Conservation (phyloP, 495 filamentous ascomycete species). For the Neurospora cerealis region DNA sequence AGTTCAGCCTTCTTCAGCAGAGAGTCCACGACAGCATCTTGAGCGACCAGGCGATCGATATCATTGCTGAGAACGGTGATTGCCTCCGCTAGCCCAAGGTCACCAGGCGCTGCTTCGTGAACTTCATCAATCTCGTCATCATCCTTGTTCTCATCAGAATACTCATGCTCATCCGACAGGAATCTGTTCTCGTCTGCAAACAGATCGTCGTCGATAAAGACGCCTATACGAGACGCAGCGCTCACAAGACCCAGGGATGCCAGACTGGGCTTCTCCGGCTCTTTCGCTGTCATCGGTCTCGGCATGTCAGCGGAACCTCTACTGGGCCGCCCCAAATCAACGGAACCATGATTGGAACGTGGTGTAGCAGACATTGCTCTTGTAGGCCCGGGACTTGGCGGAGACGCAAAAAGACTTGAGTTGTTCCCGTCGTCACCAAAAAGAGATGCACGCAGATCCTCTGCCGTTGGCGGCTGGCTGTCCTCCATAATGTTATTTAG, state of each 20-base stretch:
- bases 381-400: conserved; percentile 33
- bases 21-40: conserved; percentile 87
- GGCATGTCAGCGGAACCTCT: conserved; percentile 49
- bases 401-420: conserved; percentile 36
- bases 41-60: conserved; percentile 78
- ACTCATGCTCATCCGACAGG: conserved; percentile 75
- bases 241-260: conserved; percentile 85
- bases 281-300: conserved; percentile 26
- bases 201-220: conserved; percentile 86
- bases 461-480: conserved; percentile 44
- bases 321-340: conserved; percentile 39
- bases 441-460: conserved; percentile 50
- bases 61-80: conserved; percentile 75
- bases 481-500: conserved; percentile 92
- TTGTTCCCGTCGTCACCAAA: conserved; percentile 40
- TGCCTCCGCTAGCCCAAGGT: conserved; percentile 87
- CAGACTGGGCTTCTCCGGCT: conserved; percentile 68
- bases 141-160: conserved; percentile 50
- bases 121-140: conserved; percentile 69
- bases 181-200: conserved; percentile 87
- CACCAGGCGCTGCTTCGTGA: conserved; percentile 90
- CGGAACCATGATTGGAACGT: conserved; percentile 38
- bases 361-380: conserved; percentile 11
- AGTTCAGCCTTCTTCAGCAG: conserved; percentile 89
- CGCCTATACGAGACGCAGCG: conserved; percentile 66